Evolutionary conservation across 768 basidiomycete species (phyloP).

Genomic region (Exsudoporus frostii): DNA sequence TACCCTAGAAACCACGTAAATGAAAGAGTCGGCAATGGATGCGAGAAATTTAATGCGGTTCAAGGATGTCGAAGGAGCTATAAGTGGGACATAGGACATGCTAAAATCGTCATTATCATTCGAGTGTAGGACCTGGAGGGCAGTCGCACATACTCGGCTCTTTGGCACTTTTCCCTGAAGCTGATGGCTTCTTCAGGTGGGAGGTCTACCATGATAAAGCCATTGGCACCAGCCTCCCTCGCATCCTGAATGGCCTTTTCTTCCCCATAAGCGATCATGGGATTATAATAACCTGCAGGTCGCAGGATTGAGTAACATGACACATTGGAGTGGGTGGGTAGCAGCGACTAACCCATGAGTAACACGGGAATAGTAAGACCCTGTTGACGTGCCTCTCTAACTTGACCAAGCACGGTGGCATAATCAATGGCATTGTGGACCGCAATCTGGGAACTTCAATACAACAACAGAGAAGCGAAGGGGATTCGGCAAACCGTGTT

Average conservation of each 20-base stretch:
- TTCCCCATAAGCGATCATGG: slow-evolving; percentile 92
- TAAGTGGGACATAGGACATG: slow-evolving; percentile 90
- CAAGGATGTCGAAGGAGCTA: slow-evolving; percentile 90
- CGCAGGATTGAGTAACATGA: neutral
- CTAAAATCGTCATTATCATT: slow-evolving; percentile 39
- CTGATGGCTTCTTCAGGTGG: slow-evolving; percentile 94
- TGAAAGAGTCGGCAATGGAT: slow-evolving; percentile 94
- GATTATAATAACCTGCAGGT: slow-evolving; percentile 90
- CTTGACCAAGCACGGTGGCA: slow-evolving; percentile 63
- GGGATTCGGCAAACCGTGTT: slow-evolving; percentile 63
- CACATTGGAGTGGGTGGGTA: neutral
- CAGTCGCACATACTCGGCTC: slow-evolving; percentile 58
- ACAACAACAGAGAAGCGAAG: neutral
- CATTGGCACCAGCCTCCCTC: slow-evolving; percentile 86
- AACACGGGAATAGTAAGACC: slow-evolving; percentile 85
- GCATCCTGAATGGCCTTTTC: slow-evolving; percentile 92
- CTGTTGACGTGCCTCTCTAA: slow-evolving; percentile 74
- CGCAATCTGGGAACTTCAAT: slow-evolving; percentile 59
- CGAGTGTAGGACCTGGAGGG: neutral
- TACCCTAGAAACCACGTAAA: slow-evolving; percentile 97
- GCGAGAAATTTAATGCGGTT: slow-evolving; percentile 87
- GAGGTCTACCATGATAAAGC: slow-evolving; percentile 96
- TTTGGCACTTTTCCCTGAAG: slow-evolving; percentile 86
- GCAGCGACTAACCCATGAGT: slow-evolving; percentile 24
- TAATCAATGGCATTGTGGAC: slow-evolving; percentile 80